Evolutionary conservation across 495 filamentous ascomycete species (phyloP).

Genomic region (Alectoria sarmentosa): DNA sequence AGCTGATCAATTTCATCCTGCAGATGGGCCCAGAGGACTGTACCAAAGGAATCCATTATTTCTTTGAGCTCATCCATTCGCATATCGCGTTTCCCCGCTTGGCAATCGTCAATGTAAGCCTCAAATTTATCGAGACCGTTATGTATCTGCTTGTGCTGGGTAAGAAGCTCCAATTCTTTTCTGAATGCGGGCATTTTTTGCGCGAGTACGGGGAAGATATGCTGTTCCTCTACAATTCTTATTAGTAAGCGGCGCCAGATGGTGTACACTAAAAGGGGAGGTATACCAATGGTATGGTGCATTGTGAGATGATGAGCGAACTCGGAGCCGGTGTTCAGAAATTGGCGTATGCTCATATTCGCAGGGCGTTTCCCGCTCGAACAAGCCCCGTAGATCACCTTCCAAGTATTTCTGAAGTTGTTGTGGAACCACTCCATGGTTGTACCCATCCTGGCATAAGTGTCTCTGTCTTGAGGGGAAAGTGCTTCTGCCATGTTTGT

Average conservation of each 20-base stretch:
- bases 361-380: conserved; percentile 44
- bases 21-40: conserved; percentile 64
- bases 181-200: conserved; percentile 75
- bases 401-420: conserved; percentile 70
- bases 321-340: conserved; percentile 54
- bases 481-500: conserved; percentile 15
- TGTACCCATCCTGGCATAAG: conserved; percentile 20
- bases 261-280: too few relatives aligned
- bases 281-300: conserved; percentile 61
- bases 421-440: conserved; percentile 44
- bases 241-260: not conserved
- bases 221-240: conserved; percentile 53
- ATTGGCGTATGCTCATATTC: conserved; percentile 53
- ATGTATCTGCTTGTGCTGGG: conserved; percentile 81
- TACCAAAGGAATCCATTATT: conserved; percentile 61
- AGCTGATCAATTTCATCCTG: conserved; percentile 66
- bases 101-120: conserved; percentile 59
- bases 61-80: conserved; percentile 58
- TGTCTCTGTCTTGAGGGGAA: conserved; percentile 14
- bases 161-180: conserved; percentile 55
- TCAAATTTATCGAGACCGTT: conserved; percentile 66
- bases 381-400: conserved; percentile 55
- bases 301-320: conserved; percentile 62
- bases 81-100: conserved; percentile 58
- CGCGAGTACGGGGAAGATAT: conserved; percentile 74